Conservation (phyloP, 176 grass and related monocot species). For the Oryza meyeriana region DNA sequence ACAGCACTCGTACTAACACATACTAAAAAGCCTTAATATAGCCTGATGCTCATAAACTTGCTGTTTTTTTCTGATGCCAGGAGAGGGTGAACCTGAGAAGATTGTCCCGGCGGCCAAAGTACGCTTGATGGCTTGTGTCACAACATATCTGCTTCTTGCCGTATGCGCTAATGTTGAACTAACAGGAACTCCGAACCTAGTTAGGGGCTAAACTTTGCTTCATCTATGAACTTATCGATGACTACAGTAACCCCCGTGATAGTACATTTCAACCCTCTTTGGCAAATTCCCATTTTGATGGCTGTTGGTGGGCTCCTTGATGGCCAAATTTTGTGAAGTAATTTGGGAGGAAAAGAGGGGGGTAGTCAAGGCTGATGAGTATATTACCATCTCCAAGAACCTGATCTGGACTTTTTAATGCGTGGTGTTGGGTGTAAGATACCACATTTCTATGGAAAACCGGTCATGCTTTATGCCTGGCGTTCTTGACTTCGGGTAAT, state of each 20-base stretch:
- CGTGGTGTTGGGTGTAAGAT: not conserved
- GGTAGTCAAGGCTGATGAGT: not conserved
- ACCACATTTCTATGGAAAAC: not conserved
- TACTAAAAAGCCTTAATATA: not conserved
- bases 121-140: slow-evolving; percentile 24
- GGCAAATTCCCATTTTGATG: not conserved
- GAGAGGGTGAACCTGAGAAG: slow-evolving; percentile 63
- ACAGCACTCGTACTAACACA: not conserved
- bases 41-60: not conserved
- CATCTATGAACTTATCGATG: not conserved
- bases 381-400: not conserved
- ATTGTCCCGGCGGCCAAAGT: slow-evolving; percentile 54
- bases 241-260: slow-evolving; percentile 24
- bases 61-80: slow-evolving; percentile 25
- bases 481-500: not conserved
- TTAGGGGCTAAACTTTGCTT: slow-evolving; percentile 2
- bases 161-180: not conserved
- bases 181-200: not conserved
- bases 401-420: not conserved
- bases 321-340: slow-evolving; percentile 16
- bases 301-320: not conserved
- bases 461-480: not conserved
- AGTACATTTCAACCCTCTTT: not conserved
- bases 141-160: not conserved
- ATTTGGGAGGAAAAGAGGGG: slow-evolving; percentile 15